Conservation (phyloP, 176 grass and related monocot species). For the Oryza meyeriana region DNA sequence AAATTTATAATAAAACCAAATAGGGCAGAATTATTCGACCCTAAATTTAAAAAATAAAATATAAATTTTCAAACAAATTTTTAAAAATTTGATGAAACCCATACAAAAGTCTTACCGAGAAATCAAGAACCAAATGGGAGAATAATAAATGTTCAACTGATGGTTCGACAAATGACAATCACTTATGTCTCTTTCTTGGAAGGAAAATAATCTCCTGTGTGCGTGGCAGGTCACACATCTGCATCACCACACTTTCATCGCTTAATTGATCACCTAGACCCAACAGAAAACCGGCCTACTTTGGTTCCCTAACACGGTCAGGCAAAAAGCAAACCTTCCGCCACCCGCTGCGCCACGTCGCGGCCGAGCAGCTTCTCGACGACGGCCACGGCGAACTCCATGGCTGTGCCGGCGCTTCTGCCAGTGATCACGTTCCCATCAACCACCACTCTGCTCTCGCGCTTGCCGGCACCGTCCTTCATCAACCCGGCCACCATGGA, state of each 20-base stretch:
- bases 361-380: slow-evolving; percentile 55
- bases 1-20: too few species aligned
- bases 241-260: background rate
- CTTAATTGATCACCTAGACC: background rate
- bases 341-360: slow-evolving; percentile 38
- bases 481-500: slow-evolving; percentile 31
- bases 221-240: background rate
- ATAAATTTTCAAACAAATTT: too few species aligned
- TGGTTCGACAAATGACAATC: too few species aligned
- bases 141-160: too few species aligned
- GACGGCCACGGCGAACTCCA: slow-evolving; percentile 52
- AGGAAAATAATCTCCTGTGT: background rate
- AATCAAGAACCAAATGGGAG: too few species aligned
- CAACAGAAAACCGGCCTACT: too few species aligned
- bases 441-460: slow-evolving; percentile 52
- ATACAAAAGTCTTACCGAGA: too few species aligned
- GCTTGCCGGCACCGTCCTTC: slow-evolving; percentile 22
- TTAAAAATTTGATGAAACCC: too few species aligned
- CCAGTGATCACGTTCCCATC: slow-evolving; percentile 66
- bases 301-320: background rate
- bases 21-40: too few species aligned
- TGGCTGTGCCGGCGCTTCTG: slow-evolving; percentile 50
- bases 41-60: too few species aligned
- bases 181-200: too few species aligned
- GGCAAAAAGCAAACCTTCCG: slow-evolving; percentile 40